A percentile compares a stretch with the other conserved stretches of the same genome.
These are phyloP conservation scores for Phialophora macrospora DNA, from an alignment of 2,329 filamentous ascomycete species.

Conservation along the genomic window DNA sequence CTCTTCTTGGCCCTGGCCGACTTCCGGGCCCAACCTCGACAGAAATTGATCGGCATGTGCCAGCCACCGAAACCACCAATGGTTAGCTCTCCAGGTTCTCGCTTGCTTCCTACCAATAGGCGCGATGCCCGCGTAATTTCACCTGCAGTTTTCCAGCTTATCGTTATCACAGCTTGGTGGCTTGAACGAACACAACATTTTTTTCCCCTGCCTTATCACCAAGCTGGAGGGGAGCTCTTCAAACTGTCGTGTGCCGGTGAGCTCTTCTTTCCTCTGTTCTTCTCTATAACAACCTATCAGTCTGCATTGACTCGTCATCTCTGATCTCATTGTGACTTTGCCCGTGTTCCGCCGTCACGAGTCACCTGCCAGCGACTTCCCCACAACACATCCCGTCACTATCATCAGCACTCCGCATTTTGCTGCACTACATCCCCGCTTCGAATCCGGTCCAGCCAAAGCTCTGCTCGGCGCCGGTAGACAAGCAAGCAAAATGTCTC, in stretches of 20 bases:
- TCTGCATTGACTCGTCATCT: constrained; percentile 5
- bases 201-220: constrained; percentile 14
- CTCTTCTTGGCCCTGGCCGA: constrained; percentile 1
- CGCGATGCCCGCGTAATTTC: constrained; percentile 15
- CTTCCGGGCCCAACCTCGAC: neutral
- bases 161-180: constrained; percentile 25
- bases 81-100: neutral
- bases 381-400: neutral
- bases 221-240: neutral
- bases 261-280: constrained; percentile 3
- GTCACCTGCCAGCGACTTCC: neutral
- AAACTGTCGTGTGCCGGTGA: constrained; percentile 1
- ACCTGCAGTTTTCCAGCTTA: constrained; percentile 26
- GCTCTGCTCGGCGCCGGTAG: constrained; percentile 1
- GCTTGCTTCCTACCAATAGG: constrained; percentile 13
- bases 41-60: constrained; percentile 10
- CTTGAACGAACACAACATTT: constrained; percentile 7
- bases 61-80: constrained; percentile 1
- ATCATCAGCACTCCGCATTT: constrained; percentile 28
- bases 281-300: neutral
- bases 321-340: constrained; percentile 5
- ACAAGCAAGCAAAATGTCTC: constrained; percentile 46
- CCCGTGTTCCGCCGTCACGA: constrained; percentile 5
- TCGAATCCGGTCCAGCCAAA: constrained; percentile 7
- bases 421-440: constrained; percentile 20